phyloP scores from a whole-genome alignment of 192 early-diverging fungal genomes.

The Coemansia sp. region DNA sequence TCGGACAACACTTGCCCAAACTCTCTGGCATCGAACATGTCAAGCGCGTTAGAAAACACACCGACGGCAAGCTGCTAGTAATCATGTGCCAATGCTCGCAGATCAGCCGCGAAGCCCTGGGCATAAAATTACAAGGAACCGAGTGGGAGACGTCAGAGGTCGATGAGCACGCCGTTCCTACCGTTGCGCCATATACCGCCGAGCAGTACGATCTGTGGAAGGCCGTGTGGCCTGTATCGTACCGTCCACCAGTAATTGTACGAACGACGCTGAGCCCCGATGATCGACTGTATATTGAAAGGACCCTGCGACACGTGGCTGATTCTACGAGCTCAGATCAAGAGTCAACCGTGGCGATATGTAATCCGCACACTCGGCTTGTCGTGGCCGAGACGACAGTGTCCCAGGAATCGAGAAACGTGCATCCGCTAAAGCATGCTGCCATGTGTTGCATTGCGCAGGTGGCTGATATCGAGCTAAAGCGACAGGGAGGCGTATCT shows the following conservation, averaged over 20 bases:
- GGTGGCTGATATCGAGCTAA: constrained; percentile 62
- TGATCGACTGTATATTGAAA: constrained; percentile 24
- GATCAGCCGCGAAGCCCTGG: constrained; percentile 9
- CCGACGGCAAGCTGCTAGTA: constrained; percentile 7
- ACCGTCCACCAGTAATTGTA: constrained; percentile 48
- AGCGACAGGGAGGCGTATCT: constrained; percentile 6
- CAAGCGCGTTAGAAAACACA: constrained; percentile 33
- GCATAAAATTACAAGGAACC: constrained; percentile 1
- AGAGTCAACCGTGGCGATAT: constrained; percentile 15
- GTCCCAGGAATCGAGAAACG: constrained; percentile 34
- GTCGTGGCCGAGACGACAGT: constrained; percentile 56
- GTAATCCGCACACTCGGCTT: constrained; percentile 13
- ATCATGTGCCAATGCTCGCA: constrained; percentile 34
- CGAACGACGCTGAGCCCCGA: constrained; percentile 9
- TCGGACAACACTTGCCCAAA: constrained; percentile 16
- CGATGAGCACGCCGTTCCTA: constrained; percentile 49
- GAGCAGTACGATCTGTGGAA: constrained; percentile 81
- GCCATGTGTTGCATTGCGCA: constrained; percentile 74
- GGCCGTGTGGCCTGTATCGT: constrained; percentile 78
- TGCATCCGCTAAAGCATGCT: constrained; percentile 77
- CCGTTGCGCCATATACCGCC: constrained; percentile 62
- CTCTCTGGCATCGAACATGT: constrained; percentile 41
- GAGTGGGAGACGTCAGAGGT: constrained; percentile 25
- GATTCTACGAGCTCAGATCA: background rate
- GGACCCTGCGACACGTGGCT: background rate